Percentiles rank a stretch among this genome's conserved stretches.
phyloP scores from a whole-genome alignment of 345 rosid species.

The Citrus sinensis region DVS_A1.0 CM039161.1:18245501-18246000 shows the following conservation, averaged over 20 bases:
- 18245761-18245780: slow-evolving; percentile 31
- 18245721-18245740: slow-evolving; percentile 16
- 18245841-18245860: slow-evolving; percentile 67
- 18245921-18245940: slow-evolving; percentile 45
- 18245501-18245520: slow-evolving; percentile 95
- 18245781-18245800: slow-evolving; percentile 63
- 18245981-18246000: too few relatives aligned
- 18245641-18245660: background rate
- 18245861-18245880: slow-evolving; percentile 57
- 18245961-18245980: too few relatives aligned
- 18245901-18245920: slow-evolving; percentile 55
- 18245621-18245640: too few relatives aligned
- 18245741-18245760: slow-evolving; percentile 91
- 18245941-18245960: too few relatives aligned
- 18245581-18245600: too few relatives aligned
- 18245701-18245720: background rate
- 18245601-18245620: background rate
- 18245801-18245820: slow-evolving; percentile 84
- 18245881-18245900: slow-evolving; percentile 80
- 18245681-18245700: background rate
- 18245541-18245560: background rate
- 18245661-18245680: background rate
- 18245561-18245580: background rate
- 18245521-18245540: slow-evolving; percentile 42
- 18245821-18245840: slow-evolving; percentile 84